Conservation (phyloP, 495 filamentous ascomycete species). For the Xylona heveae region DNA sequence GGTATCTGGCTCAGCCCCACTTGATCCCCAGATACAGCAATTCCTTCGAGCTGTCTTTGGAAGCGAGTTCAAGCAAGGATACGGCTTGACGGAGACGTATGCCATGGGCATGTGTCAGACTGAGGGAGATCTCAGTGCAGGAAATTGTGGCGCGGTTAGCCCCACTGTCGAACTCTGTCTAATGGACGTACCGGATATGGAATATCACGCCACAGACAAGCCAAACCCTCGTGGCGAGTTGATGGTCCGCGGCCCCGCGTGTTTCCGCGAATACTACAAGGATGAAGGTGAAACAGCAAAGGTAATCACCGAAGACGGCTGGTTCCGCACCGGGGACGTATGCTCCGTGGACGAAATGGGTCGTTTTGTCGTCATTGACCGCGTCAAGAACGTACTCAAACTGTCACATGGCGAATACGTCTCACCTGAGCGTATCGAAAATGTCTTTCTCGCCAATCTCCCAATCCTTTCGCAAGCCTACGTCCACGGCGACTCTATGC, state of each 20-base stretch:
- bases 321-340: slow-evolving; percentile 94
- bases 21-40: slow-evolving; percentile 69
- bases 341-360: slow-evolving; percentile 62
- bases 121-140: slow-evolving; percentile 43
- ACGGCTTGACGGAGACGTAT: slow-evolving; percentile 92
- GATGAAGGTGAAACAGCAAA: slow-evolving; percentile 73
- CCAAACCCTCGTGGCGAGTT: slow-evolving; percentile 89
- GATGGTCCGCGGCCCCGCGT: slow-evolving; percentile 51
- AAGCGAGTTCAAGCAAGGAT: slow-evolving; percentile 71
- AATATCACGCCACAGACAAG: slow-evolving; percentile 76
- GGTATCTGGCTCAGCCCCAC: slow-evolving; percentile 76
- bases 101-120: slow-evolving; percentile 51
- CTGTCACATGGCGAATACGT: slow-evolving; percentile 96
- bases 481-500: slow-evolving; percentile 75
- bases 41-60: slow-evolving; percentile 73
- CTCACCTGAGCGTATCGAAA: slow-evolving; percentile 91
- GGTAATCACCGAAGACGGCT: slow-evolving; percentile 68
- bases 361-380: slow-evolving; percentile 83
- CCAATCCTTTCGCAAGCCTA: slow-evolving; percentile 60
- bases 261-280: slow-evolving; percentile 75
- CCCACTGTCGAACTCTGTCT: slow-evolving; percentile 57
- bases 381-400: slow-evolving; percentile 96
- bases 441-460: slow-evolving; percentile 65
- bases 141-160: slow-evolving; percentile 61
- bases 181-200: slow-evolving; percentile 80